Conservation (phyloP, 176 grass and related monocot species). For the Panicum miliaceum region DNA sequence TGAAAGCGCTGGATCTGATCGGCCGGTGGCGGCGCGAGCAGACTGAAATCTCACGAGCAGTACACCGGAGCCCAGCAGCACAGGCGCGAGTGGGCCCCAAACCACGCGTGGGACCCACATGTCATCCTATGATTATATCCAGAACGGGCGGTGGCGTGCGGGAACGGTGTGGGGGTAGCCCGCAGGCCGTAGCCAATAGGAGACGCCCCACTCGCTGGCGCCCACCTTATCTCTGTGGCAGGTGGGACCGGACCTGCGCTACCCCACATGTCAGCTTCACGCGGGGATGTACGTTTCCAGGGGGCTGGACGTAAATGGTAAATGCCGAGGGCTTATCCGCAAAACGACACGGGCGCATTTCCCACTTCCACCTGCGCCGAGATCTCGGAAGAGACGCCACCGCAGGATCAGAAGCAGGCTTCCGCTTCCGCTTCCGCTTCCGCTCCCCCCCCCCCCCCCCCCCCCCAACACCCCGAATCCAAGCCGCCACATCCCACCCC, state of each 20-base stretch:
- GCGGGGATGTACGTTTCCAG: neutral
- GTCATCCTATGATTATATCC: slow-evolving; percentile 20
- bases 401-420: slow-evolving; percentile 24
- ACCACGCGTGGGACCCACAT: neutral
- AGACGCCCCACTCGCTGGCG: neutral
- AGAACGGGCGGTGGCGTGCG: neutral
- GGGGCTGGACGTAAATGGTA: neutral
- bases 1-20: slow-evolving; percentile 41
- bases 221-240: neutral
- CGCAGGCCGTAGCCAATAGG: neutral
- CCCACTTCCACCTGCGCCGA: slow-evolving; percentile 29
- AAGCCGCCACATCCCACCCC: slow-evolving; percentile 31
- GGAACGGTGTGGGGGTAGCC: neutral
- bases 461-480: slow-evolving; percentile 49
- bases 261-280: neutral
- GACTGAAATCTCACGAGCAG: neutral
- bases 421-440: neutral
- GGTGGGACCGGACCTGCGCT: fast-evolving
- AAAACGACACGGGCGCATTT: slow-evolving; percentile 26
- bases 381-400: slow-evolving; percentile 47
- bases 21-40: neutral
- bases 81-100: neutral
- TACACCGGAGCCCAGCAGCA: neutral
- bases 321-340: slow-evolving; percentile 8
- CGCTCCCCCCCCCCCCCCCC: too few species aligned